Evolutionary conservation across 2,329 filamentous ascomycete species (phyloP), one percentile per base, ranked within the genome.

Genomic region (Pestalotiopsis sp.): DNA sequence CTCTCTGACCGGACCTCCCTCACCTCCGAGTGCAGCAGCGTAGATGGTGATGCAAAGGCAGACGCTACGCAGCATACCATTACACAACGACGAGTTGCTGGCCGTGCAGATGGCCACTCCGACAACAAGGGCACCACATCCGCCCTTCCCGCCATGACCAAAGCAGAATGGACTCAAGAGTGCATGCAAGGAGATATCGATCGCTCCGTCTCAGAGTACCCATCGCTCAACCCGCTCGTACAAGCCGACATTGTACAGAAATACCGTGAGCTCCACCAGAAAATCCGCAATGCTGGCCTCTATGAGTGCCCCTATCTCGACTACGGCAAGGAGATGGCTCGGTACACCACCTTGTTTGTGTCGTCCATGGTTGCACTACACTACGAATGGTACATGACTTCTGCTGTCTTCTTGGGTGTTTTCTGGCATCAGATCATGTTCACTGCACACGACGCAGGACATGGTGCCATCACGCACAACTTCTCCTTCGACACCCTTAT

Each of bases 381-480:
- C 68, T 75, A 77, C 39, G 80, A 82, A 52, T 91, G 88, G 87
- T 91, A 88, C 75, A 76, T 87, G 65, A 83, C 84, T 1, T 90
- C 88, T 3, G 87, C 88, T 45, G 71, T 85, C 20, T 88, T 87
- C 71, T 77, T 91, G n/a, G 90, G 89, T 3, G 68, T 88, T 14
- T 90, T 91, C 75, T 91, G 89, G 87, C 89, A 91, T 73, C 89
- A 91, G 80, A 87, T 91, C 79, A 90, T 91, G 87, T 92, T 91
- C 77, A 85, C 86, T 0, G 89, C 89, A 3, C 89, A 92, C 74
- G 90, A 92, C 73, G 89, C 88, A 11, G 89, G 88, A 2, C 90
- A 70, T 25, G 62, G 66, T 27, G 88, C 87, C 69, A 91, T 92
- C 70, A 90, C 89, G 0, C 82, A 85, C 69, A 86, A 86, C 75